phyloP scores from a whole-genome alignment of 2,329 filamentous ascomycete species.

The Colletotrichum sojae region DNA sequence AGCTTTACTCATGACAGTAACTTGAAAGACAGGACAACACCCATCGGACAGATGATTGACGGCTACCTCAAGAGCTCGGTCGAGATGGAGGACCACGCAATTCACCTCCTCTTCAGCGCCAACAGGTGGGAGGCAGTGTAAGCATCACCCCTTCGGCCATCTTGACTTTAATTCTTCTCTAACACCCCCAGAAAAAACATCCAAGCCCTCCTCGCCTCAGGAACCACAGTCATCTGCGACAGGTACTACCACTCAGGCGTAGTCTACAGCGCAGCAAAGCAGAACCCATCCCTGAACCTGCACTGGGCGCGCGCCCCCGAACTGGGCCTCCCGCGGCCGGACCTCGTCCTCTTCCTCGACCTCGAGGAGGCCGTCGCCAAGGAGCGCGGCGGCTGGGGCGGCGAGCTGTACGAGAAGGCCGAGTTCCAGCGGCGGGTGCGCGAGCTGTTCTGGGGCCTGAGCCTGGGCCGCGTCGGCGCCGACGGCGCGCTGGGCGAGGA shows the following conservation, averaged over 20 bases:
- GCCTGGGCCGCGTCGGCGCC: constrained; percentile 59
- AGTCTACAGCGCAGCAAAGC: constrained; percentile 92
- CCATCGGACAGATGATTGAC: constrained; percentile 90
- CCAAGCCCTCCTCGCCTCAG: constrained; percentile 68
- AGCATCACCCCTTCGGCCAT: constrained; percentile 44
- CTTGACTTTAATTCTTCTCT: no score
- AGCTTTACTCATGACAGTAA: constrained; percentile 3
- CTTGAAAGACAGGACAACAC: constrained; percentile 79
- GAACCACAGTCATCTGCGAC: constrained; percentile 86
- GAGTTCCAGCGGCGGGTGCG: constrained; percentile 87
- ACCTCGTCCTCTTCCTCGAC: constrained; percentile 90
- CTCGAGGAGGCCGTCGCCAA: constrained; percentile 81
- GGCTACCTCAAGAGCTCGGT: constrained; percentile 80
- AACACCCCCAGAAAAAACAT: constrained; percentile 64
- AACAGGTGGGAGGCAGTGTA: constrained; percentile 87
- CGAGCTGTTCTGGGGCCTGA: constrained; percentile 76
- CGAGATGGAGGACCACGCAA: constrained; percentile 87
- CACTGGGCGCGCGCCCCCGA: constrained; percentile 89
- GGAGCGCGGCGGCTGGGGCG: constrained; percentile 87
- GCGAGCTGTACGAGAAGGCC: constrained; percentile 88
- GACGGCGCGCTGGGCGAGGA: constrained; percentile 45
- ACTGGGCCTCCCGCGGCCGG: constrained; percentile 87
- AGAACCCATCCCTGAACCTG: constrained; percentile 77
- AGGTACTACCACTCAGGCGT: constrained; percentile 96
- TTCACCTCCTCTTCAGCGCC: constrained; percentile 90